Conservation (phyloP, 2,329 filamentous ascomycete genomes). For the Sclerotiophoma versabilis region DNA sequence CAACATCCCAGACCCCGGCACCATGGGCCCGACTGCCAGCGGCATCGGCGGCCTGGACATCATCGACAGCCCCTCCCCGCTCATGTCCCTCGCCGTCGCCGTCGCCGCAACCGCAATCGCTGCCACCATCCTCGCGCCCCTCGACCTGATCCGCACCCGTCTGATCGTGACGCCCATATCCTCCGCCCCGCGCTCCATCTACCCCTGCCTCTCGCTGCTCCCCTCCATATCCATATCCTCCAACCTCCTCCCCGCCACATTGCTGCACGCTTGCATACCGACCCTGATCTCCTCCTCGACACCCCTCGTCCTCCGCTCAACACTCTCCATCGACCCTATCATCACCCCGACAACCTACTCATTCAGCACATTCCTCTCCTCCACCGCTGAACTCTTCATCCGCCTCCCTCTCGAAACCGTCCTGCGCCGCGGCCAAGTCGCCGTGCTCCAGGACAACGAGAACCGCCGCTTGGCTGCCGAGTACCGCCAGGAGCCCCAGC, state of each 20-base stretch:
- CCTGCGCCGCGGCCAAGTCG: conserved; percentile 84
- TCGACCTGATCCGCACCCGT: conserved; percentile 87
- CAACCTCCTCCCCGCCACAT: conserved; percentile 78
- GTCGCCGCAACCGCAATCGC: conserved; percentile 72
- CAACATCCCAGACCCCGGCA: conserved; percentile 83
- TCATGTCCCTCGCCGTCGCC: conserved; percentile 78
- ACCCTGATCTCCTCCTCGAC: conserved; percentile 82
- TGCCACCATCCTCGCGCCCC: conserved; percentile 80
- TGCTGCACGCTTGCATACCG: conserved; percentile 85
- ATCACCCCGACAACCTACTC: conserved; percentile 83
- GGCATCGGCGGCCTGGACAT: conserved; percentile 75
- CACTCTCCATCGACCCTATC: conserved; percentile 82
- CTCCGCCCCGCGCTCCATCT: conserved; percentile 75
- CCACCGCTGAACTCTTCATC: conserved; percentile 79
- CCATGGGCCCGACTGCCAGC: conserved; percentile 53
- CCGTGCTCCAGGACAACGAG: conserved; percentile 58
- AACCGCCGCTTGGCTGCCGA: conserved; percentile 35
- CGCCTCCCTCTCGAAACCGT: conserved; percentile 93
- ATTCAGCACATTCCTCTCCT: conserved; percentile 80
- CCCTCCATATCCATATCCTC: conserved; percentile 74
- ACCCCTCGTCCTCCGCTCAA: conserved; percentile 84
- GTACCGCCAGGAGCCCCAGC: conserved; percentile 31
- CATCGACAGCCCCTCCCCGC: conserved; percentile 80
- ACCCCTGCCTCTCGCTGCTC: conserved; percentile 78
- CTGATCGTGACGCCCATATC: conserved; percentile 85